Base-by-base conservation (phyloP, 192 early-diverging fungal genomes). In the Umbelopsis sp. region DNA sequence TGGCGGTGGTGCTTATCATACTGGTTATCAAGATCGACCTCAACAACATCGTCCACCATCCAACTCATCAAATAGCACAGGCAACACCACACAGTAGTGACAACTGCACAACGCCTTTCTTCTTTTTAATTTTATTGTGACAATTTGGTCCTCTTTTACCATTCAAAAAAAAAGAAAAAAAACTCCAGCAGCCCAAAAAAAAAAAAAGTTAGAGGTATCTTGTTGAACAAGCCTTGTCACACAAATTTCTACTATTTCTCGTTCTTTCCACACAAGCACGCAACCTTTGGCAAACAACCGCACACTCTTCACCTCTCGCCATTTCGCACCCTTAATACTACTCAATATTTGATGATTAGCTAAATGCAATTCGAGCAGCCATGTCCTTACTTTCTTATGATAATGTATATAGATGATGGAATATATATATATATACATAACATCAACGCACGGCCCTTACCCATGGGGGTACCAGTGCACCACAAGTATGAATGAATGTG, bases 161-260 rank as follows among this genome's bases (percentile, higher is more conserved):
- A 49, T 17, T n/a, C 11, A 12, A 8, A n/a, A n/a, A n/a, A n/a
- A n/a, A n/a, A n/a, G n/a, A n/a, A n/a, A n/a, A n/a, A n/a, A 38
- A 38, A 38, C 36, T 41, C 38, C 12, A n/a, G n/a, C 38, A 41
- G 38, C 38, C n/a, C n/a, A n/a, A n/a, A n/a, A n/a, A n/a, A n/a
- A n/a, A n/a, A 41, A 41, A 53, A 53, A 25, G 12, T 25, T 22
- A 20, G 14, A 31, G 56, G 29, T 32, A 29, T 62, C 56, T 62
- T 62, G 56, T 62, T 62, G 56, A 62, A 34, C 56, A 62, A 62
- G 56, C 56, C 31, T 62, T 62, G 56, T 62, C 56, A 62, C 56
- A 62, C 56, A 62, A 16, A 16, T 32, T n/a, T n/a, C 25, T 32
- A 16, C 31, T 62, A 17, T 62, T 32, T 34, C 31, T 34, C 11